Conservation (phyloP, 2,329 filamentous ascomycete genomes). For the Xylaria sp. region DNA sequence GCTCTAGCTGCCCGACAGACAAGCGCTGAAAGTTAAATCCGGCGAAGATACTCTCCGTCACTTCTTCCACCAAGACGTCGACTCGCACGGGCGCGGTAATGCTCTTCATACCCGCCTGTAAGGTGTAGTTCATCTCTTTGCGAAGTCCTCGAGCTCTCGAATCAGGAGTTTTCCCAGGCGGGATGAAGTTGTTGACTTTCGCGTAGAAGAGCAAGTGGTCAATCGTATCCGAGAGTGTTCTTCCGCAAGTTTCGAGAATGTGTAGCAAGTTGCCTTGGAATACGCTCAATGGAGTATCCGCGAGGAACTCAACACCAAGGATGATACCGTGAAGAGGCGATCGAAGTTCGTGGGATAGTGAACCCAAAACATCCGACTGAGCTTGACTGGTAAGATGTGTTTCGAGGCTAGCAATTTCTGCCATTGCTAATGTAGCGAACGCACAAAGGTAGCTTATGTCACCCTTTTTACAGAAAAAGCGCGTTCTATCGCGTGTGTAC, state of each 20-base stretch:
- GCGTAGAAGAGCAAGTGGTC: slow-evolving; percentile 65
- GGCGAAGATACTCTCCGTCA: slow-evolving; percentile 59
- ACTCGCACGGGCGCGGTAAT: slow-evolving; percentile 49
- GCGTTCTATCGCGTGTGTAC: slow-evolving; percentile 57
- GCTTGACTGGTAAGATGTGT: slow-evolving; percentile 55
- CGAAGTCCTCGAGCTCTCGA: slow-evolving; percentile 30
- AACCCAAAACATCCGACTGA: slow-evolving; percentile 68
- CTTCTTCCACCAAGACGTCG: slow-evolving; percentile 57
- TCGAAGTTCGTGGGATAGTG: slow-evolving; percentile 69
- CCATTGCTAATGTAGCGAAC: slow-evolving; percentile 65
- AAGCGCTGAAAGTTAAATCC: slow-evolving; percentile 53
- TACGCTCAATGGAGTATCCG: slow-evolving; percentile 60
- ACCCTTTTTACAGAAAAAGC: slow-evolving; percentile 57
- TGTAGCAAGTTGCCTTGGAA: slow-evolving; percentile 59
- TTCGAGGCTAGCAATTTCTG: slow-evolving; percentile 62
- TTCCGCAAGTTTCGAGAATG: slow-evolving; percentile 62
- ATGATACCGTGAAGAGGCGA: slow-evolving; percentile 70
- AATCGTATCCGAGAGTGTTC: slow-evolving; percentile 63
- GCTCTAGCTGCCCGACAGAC: slow-evolving; percentile 28
- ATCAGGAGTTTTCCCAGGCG: slow-evolving; percentile 30
- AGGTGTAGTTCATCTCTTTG: slow-evolving; percentile 28
- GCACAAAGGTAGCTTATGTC: slow-evolving; percentile 63
- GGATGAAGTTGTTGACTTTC: slow-evolving; percentile 59
- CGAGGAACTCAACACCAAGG: slow-evolving; percentile 62
- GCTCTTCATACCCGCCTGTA: slow-evolving; percentile 43